Percentiles rank a stretch among this genome's conserved stretches.
phyloP scores from a whole-genome alignment of 768 basidiomycete species.

The Boletus huronensis region DNA sequence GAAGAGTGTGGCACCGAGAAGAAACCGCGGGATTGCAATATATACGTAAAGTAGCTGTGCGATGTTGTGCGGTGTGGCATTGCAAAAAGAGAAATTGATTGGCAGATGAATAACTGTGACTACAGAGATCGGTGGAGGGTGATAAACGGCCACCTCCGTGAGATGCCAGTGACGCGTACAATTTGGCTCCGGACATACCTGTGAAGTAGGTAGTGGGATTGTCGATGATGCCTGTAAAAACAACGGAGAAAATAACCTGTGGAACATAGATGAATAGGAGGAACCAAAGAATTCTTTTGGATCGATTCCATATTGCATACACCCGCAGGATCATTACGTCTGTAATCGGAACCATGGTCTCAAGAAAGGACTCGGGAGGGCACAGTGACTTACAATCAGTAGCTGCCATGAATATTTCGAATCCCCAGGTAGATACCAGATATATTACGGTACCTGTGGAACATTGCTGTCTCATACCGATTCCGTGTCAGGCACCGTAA shows the following conservation, averaged over 20 bases:
- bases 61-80: not conserved
- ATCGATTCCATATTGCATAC: not conserved
- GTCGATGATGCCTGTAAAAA: not conserved
- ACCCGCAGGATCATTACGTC: slow-evolving; percentile 1
- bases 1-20: not conserved
- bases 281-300: too few relatives aligned
- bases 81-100: not conserved
- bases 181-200: not conserved
- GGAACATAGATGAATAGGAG: not conserved
- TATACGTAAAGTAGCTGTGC: not conserved
- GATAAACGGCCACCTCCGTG: not conserved
- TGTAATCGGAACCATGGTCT: not conserved
- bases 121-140: not conserved
- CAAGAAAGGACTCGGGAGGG: not conserved
- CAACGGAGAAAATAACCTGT: not conserved
- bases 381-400: not conserved
- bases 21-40: not conserved
- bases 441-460: not conserved
- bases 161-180: not conserved
- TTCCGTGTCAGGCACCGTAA: not conserved
- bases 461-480: not conserved
- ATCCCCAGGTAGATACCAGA: not conserved
- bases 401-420: not conserved
- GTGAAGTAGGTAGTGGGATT: not conserved
- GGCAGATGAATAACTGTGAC: not conserved